Conservation (phyloP, 2,329 filamentous ascomycete species). For the Passalora sequoiae region DNA sequence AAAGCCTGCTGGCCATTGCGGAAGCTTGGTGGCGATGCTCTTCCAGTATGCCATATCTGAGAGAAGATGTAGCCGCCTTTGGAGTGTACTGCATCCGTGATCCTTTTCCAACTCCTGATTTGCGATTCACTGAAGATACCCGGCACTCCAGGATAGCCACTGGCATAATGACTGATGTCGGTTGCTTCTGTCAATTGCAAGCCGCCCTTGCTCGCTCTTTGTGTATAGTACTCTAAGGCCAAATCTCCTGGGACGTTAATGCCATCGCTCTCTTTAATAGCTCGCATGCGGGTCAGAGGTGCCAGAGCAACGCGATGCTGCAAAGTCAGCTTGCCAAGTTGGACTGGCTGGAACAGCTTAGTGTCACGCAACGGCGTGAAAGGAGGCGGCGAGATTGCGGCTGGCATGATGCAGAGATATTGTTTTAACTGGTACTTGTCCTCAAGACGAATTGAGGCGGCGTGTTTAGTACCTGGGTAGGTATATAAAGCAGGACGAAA, state of each 20-base stretch:
- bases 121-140: conserved; percentile 55
- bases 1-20: conserved; percentile 22
- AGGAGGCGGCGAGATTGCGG: conserved; percentile 14
- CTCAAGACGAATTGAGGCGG: too few relatives aligned
- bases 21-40: conserved; percentile 32
- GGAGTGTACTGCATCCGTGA: conserved; percentile 59
- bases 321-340: conserved; percentile 32
- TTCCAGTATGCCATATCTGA: conserved; percentile 59
- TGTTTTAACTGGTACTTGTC: too few relatives aligned
- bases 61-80: conserved; percentile 58
- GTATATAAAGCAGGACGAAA: too few relatives aligned
- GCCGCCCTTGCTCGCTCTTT: conserved; percentile 46
- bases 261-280: conserved; percentile 32
- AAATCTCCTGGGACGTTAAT: conserved; percentile 42
- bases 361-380: conserved; percentile 17
- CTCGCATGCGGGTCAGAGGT: conserved; percentile 40
- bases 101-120: conserved; percentile 53
- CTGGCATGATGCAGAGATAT: conserved; percentile 43
- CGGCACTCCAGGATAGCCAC: conserved; percentile 48
- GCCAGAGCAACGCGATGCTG: conserved; percentile 38
- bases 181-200: conserved; percentile 53
- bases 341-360: conserved; percentile 33
- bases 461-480: too few relatives aligned
- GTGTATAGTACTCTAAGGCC: conserved; percentile 48
- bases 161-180: conserved; percentile 41